Evolutionary conservation across 228 moss, liverwort and hornwort genomes (phyloP).

Genomic region (Sphagnum fallax): DNA sequence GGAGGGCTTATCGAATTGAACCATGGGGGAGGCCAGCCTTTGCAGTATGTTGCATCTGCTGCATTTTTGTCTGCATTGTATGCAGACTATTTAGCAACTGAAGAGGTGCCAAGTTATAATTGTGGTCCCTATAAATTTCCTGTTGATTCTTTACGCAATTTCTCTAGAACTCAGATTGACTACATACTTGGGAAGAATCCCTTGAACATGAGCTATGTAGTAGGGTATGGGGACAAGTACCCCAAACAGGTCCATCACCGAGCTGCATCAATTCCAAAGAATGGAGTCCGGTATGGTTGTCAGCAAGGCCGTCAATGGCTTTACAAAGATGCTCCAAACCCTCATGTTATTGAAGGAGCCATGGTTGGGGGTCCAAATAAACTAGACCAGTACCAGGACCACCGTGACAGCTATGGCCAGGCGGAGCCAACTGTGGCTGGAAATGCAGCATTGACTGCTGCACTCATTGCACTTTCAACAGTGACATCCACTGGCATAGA

Average conservation of each 20-base stretch:
- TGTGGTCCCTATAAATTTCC: constrained; percentile 38
- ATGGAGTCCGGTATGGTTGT: constrained; percentile 43
- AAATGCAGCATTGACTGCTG: constrained; percentile 78
- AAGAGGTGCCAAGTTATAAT: constrained; percentile 66
- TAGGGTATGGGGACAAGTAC: constrained; percentile 71
- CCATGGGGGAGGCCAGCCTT: constrained; percentile 40
- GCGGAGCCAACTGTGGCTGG: constrained; percentile 81
- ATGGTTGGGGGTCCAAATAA: constrained; percentile 91
- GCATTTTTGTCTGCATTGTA: constrained; percentile 73
- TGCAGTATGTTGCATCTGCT: constrained; percentile 73
- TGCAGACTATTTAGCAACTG: constrained; percentile 71
- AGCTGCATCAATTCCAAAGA: constrained; percentile 67
- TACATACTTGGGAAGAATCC: constrained; percentile 89
- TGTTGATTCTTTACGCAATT: constrained; percentile 41
- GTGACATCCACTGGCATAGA: constrained; percentile 50
- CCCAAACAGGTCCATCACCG: constrained; percentile 91
- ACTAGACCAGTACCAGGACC: constrained; percentile 49
- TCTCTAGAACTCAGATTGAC: constrained; percentile 75
- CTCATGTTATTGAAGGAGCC: constrained; percentile 52
- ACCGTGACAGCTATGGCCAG: constrained; percentile 43
- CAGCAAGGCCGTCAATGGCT: constrained; percentile 43
- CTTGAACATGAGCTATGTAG: constrained; percentile 68
- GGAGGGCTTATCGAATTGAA: constrained; percentile 70
- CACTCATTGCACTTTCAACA: constrained; percentile 64
- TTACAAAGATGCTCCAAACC: constrained; percentile 31